phyloP scores from a whole-genome alignment of 768 basidiomycete species.

The Hebeloma cylindrosporum region DNA sequence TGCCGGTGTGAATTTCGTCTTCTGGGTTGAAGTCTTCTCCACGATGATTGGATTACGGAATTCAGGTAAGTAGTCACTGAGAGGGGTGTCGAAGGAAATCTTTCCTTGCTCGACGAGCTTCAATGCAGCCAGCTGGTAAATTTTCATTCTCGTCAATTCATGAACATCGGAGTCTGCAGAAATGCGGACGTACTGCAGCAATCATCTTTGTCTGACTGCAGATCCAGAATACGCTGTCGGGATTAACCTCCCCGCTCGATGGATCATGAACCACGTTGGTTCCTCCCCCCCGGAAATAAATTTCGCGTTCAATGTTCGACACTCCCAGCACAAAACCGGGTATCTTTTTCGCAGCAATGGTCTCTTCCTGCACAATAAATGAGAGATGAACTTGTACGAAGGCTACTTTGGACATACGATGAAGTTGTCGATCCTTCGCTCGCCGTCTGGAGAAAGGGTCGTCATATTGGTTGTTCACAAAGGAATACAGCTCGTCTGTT shows the following conservation, averaged over 20 bases:
- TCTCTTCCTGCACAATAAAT: conserved; percentile 11
- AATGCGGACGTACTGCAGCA: conserved; percentile 24
- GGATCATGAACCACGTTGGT: conserved; percentile 23
- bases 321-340: conserved; percentile 25
- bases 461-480: conserved; percentile 11
- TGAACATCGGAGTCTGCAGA: not conserved
- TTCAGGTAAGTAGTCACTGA: conserved; percentile 29
- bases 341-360: conserved; percentile 11
- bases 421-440: no score
- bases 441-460: conserved; percentile 11
- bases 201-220: conserved; percentile 42
- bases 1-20: conserved; percentile 24
- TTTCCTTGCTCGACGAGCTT: conserved; percentile 34
- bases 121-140: conserved; percentile 29
- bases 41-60: conserved; percentile 28
- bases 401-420: no score
- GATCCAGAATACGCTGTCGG: conserved; percentile 39
- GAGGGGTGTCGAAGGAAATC: conserved; percentile 25
- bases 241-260: conserved; percentile 24
- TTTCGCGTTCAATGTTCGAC: conserved; percentile 28
- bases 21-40: conserved; percentile 20
- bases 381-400: conserved; percentile 15
- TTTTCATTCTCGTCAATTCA: not conserved
- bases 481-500: not conserved
- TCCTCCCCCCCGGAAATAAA: conserved; percentile 32